Conservation (phyloP, 192 early-diverging fungal genomes). For the Paraglomus brasilianum region DNA sequence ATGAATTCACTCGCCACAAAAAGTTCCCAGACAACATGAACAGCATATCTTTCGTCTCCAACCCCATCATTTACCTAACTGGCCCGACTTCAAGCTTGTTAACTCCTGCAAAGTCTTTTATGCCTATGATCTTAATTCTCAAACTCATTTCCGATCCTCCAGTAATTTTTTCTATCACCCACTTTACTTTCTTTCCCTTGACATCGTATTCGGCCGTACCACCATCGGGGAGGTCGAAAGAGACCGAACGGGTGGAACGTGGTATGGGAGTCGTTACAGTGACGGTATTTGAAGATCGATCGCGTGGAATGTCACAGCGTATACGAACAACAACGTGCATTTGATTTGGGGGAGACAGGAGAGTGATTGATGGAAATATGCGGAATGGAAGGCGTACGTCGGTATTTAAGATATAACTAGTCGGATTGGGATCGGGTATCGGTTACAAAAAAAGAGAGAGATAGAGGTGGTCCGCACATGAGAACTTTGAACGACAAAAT, state of each 20-base stretch:
- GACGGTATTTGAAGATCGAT: neutral
- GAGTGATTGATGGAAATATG: neutral
- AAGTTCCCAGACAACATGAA: no score
- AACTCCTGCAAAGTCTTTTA: neutral
- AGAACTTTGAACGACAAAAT: no score
- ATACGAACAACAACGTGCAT: constrained; percentile 18
- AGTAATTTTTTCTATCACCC: constrained; percentile 16
- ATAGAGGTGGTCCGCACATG: no score
- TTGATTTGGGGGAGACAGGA: constrained; percentile 9
- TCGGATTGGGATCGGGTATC: no score
- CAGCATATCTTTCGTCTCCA: no score
- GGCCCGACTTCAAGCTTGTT: constrained; percentile 18
- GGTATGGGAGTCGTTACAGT: constrained; percentile 15
- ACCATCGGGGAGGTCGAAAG: no score
- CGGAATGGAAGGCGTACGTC: constrained; percentile 22
- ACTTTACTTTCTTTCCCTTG: constrained; percentile 1
- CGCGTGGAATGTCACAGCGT: constrained; percentile 13
- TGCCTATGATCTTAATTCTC: constrained; percentile 19
- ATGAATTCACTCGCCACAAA: no score
- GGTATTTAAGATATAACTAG: constrained; percentile 4
- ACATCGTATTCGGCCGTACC: constrained; percentile 9
- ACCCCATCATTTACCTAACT: neutral
- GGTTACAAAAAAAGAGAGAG: no score
- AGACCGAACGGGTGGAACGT: neutral
- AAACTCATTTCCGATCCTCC: constrained; percentile 14